These are phyloP conservation scores for Mucuna pruriens DNA, from an alignment of 306 rosid species.

Conservation along the genomic window DNA sequence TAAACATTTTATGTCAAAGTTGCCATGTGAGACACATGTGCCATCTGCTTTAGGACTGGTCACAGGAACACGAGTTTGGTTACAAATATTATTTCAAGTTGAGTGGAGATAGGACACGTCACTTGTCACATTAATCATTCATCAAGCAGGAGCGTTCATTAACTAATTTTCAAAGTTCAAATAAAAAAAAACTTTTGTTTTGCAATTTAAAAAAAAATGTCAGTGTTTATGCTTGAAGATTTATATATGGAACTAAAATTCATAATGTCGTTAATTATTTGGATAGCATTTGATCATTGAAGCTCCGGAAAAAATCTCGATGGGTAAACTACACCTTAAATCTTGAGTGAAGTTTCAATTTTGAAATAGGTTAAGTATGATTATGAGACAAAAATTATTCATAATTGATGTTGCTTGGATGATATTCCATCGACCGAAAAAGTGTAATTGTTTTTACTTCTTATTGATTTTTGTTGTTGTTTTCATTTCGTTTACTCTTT, in stretches of 20 bases:
- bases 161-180: neutral
- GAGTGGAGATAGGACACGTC: neutral
- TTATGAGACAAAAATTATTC: neutral
- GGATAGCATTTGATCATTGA: neutral
- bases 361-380: neutral
- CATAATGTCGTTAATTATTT: neutral
- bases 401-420: neutral
- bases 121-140: neutral
- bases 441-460: neutral
- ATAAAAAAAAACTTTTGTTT: neutral
- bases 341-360: neutral
- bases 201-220: too few relatives aligned
- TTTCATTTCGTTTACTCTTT: neutral
- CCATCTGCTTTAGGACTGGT: neutral
- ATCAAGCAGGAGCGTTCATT: too few relatives aligned
- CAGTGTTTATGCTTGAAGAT: neutral
- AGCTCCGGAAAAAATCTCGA: neutral
- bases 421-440: neutral
- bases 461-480: too few relatives aligned
- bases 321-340: neutral
- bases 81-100: neutral
- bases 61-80: neutral
- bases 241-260: neutral
- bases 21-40: constrained; percentile 33
- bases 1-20: neutral